Base-by-base conservation (phyloP, 2,329 filamentous ascomycete species). In the Botrytis hyacinthi region DNA sequence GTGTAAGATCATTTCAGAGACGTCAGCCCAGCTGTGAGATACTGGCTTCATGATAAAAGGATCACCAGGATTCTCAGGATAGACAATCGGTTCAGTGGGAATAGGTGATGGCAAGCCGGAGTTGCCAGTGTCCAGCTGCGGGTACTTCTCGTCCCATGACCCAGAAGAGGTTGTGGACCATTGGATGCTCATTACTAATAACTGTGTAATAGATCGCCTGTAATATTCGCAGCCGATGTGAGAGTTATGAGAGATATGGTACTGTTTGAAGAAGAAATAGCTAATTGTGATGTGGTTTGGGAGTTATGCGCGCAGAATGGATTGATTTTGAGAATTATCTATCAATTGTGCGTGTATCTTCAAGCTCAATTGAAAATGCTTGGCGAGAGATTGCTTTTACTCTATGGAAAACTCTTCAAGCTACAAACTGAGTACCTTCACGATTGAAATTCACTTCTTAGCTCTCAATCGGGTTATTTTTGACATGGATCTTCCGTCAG, bases 211-310 rank as follows among this genome's bases (percentile, higher is more conserved):
- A 14, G 8, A n/a, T 1, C 12, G 22, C 18, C 6, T 42, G 35
- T 22, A 4, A 3, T 29, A 2, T 29, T 0, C 40, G 32, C 1
- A 32, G 3, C 18, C 12, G 2, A 8, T 16, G 0, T 40, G 14
- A 37, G 4, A 32, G 22, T 29, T n/a, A 32, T 22, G 8, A 10
- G 35, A 20, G 14, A 40, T 16, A 6, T 37, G 5, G 3, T 40
- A 37, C 26, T 40, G 3, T 29, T 42, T 42, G 3, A 42, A 29
- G 37, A 29, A n/a, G 10, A 8, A 26, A 61, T 3, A 6, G 22
- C 26, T 5, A 5, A n/a, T 29, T 20, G 12, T 26, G 26, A 6
- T 62, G 7, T 37, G n/a, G 8, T 16, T 6, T 12, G 32, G 14
- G 10, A 26, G 10, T 22, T 51, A 10, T 40, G 44, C 12, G 44